These are phyloP conservation scores for Caryopteris hybrid DNA, from an alignment of 305 asterid species.

Conservation along the genomic window DNA sequence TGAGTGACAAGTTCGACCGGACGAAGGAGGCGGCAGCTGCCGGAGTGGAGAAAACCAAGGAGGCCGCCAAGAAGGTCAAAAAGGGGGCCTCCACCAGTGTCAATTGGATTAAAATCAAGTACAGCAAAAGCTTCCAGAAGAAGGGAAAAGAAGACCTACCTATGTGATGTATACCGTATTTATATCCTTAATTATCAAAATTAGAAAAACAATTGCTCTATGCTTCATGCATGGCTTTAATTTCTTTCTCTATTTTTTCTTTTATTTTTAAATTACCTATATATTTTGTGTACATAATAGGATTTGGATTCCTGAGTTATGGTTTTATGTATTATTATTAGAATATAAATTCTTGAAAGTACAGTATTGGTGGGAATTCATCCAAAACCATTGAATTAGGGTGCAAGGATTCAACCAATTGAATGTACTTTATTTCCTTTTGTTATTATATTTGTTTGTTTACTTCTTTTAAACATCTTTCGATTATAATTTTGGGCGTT, in stretches of 20 bases:
- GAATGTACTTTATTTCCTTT: no score
- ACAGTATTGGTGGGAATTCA: no score
- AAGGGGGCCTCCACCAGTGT: constrained; percentile 56
- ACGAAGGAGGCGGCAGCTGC: constrained; percentile 30
- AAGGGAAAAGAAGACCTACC: constrained; percentile 6
- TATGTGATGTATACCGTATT: neutral
- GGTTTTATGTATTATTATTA: neutral
- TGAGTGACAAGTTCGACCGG: constrained; percentile 33
- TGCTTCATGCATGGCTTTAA: constrained; percentile 2
- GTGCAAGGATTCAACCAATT: no score
- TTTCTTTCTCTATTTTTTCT: constrained; percentile 23
- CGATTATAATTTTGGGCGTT: no score
- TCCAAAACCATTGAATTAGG: no score
- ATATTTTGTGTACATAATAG: neutral
- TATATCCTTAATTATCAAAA: neutral
- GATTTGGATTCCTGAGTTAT: neutral
- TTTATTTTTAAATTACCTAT: neutral
- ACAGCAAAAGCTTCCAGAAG: constrained; percentile 31
- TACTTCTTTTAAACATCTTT: no score
- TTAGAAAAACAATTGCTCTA: neutral
- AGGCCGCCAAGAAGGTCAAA: constrained; percentile 34
- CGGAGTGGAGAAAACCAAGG: constrained; percentile 25
- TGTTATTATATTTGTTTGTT: no score
- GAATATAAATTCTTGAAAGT: no score
- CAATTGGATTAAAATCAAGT: constrained; percentile 59